Conservation (phyloP, 2,329 filamentous ascomycete species). For the Mollisiaceae sp. region DNA sequence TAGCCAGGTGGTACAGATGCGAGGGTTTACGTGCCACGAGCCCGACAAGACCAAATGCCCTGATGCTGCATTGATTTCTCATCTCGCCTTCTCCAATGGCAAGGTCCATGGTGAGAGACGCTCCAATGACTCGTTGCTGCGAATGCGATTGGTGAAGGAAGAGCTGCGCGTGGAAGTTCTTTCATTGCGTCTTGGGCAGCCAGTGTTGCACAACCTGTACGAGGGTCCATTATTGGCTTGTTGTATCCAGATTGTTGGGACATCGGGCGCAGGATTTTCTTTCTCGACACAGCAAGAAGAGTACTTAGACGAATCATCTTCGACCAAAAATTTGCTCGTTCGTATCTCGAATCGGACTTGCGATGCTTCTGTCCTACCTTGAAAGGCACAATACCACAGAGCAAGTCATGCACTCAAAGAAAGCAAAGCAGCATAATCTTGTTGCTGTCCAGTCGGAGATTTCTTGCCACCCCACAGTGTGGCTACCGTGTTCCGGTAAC, state of each 20-base stretch:
- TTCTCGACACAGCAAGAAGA: not conserved
- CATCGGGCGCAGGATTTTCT: not conserved
- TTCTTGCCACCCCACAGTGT: not conserved
- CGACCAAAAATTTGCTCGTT: not conserved
- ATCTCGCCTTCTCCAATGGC: not conserved
- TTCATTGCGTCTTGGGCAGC: not conserved
- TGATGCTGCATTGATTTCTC: not conserved
- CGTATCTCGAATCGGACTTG: not conserved
- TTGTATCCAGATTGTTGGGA: not conserved
- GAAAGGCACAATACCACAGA: not conserved
- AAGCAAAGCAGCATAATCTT: not conserved
- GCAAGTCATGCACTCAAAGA: not conserved
- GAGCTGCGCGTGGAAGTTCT: too few relatives aligned
- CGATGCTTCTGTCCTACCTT: not conserved
- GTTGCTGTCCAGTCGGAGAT: not conserved
- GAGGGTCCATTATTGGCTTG: not conserved
- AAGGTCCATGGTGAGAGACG: not conserved
- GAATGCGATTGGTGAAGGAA: not conserved
- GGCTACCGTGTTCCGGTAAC: not conserved
- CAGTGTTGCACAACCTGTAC: slow-evolving; percentile 2
- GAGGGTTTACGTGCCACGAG: not conserved
- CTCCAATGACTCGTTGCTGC: not conserved
- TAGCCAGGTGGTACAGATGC: not conserved
- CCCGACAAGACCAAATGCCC: not conserved
- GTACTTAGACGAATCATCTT: not conserved